Base-by-base conservation (phyloP, 768 basidiomycete genomes). In the Russula earlei region DNA sequence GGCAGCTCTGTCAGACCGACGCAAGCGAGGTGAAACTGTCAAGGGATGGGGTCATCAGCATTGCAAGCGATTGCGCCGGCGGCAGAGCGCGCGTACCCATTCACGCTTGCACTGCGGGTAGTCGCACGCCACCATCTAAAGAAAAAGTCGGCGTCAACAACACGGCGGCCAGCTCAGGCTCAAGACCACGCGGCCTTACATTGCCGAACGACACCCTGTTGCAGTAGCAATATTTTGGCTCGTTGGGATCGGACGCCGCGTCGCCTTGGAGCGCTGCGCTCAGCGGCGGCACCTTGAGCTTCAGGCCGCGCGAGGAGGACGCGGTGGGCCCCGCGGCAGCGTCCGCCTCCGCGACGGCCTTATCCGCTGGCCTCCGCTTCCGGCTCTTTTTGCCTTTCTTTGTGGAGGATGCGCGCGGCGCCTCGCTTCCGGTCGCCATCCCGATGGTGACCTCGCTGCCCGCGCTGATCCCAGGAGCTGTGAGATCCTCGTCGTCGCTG, bases 111-210 rank as follows among this genome's bases (percentile, higher is more conserved):
- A 95, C 15, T 75, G 71, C 41, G 74, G 70, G 60, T 79, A 78
- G 66, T 95, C 91, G 64, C 91, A 95, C 15, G 75, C 91, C 59
- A 95, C 84, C 91, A 95, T 92, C 85, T 87, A 57, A 24, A 47
- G 61, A 24, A 54, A 19, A 36, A n/a, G 27, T 14, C 12, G 14
- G n/a, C n/a, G 34, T 11, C 4, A 15, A 14, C 34, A 14, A 5
- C 12, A 36, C 4, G 5, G 14, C 12, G 15, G 10, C 34, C 12
- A 14, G 4, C 34, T 36, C 15, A 36, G 4, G 12, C 10, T 11
- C 34, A 31, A 31, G 10, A 31, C 5, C 44, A 34, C 20, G 12
- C 22, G 45, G 9, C 70, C 82, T 58, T 64, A 87, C 87, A 69
- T 85, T 83, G 63, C 91, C 92, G 66, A 80, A 91, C 19, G 85